A percentile compares a stretch with the other conserved stretches of the same genome.
phyloP scores from a whole-genome alignment of 495 filamentous ascomycete genomes.

The Apiosordaria backusii region DNA sequence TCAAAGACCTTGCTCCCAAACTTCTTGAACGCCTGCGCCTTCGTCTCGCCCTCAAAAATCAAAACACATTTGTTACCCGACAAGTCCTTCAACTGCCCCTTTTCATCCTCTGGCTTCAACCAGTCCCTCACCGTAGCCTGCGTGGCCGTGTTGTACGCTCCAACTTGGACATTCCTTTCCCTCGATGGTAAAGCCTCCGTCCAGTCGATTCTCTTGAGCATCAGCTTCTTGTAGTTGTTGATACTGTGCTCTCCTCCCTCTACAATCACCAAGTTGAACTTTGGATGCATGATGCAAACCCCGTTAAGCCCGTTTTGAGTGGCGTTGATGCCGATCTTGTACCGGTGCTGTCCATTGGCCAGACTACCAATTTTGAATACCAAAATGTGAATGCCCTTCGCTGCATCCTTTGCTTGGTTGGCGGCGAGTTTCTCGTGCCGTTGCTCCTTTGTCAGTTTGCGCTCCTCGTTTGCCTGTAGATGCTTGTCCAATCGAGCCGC shows the following conservation, averaged over 20 bases:
- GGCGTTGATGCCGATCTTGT: conserved; percentile 87
- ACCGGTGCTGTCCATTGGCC: conserved; percentile 85
- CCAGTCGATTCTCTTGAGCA: conserved; percentile 93
- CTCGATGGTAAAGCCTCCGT: conserved; percentile 75
- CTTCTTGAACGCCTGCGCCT: conserved; percentile 71
- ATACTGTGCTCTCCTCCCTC: conserved; percentile 83
- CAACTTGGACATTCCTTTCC: conserved; percentile 40
- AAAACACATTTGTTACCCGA: conserved; percentile 73
- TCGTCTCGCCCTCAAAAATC: conserved; percentile 84
- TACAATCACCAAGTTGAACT: conserved; percentile 82
- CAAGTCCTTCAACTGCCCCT: conserved; percentile 75
- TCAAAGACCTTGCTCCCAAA: conserved; percentile 86
- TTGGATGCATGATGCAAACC: conserved; percentile 82
- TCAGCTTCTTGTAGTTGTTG: conserved; percentile 75
- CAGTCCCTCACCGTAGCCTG: conserved; percentile 56
- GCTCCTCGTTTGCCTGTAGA: conserved; percentile 73
- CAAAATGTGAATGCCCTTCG: conserved; percentile 74
- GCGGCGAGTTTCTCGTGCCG: conserved; percentile 75
- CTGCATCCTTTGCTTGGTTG: conserved; percentile 84
- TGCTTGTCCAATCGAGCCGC: conserved; percentile 77
- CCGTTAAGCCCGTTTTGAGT: conserved; percentile 83
- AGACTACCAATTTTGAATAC: conserved; percentile 89
- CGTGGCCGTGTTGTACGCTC: conserved; percentile 48
- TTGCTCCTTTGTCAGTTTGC: conserved; percentile 88
- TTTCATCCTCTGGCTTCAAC: conserved; percentile 73